Base-by-base conservation (phyloP, 441 rosid genomes). In the Populus trichocarpa region DNA sequence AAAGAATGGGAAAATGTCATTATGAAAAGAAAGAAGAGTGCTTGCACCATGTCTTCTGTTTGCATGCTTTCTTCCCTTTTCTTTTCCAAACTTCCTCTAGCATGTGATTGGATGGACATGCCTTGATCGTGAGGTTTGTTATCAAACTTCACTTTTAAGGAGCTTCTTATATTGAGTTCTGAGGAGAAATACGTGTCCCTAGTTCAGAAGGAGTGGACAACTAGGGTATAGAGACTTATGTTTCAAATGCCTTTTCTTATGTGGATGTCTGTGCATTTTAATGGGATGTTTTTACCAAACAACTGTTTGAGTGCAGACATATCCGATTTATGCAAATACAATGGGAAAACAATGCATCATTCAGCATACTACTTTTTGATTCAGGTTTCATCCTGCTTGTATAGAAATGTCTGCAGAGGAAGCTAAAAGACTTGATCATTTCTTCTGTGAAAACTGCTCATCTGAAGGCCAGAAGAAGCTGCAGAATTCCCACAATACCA, bases 361-460 rank as follows among this genome's bases (percentile, higher is more conserved):
- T 82, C 69, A 81, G 81, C 79, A 80, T 84, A 82, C 85, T 86
- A 79, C 80, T 83, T 87, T 69, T 76, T 88, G 87, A 77, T 89
- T 85, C 96, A 95, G 97, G 99, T 95, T 90, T 86, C 98, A 93
- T 81, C 99, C 98, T 88, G 82, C 89, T 85, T 95, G 99, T 90
- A 92, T 95, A 88, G 93, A 92, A 85, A 88, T 89, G 86, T 88
- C 89, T 4, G 88, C 81, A 53, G 97, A 93, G 86, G 95, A 90
- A 80, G 96, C 97, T 66, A 83, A 91, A 82, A 86, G 85, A 81
- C 91, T 91, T 0, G 96, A 91, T 69, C 95, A 90, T 80, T 95
- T 90, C 89, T 95, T 81, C 84, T 95, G 99, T 70, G 92, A 91
- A 85, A 90, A 81, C 71, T 95, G 98, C 81, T 88, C 95, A 28